phyloP scores from a whole-genome alignment of 345 rosid genomes.

The Isatis tinctoria region DNA sequence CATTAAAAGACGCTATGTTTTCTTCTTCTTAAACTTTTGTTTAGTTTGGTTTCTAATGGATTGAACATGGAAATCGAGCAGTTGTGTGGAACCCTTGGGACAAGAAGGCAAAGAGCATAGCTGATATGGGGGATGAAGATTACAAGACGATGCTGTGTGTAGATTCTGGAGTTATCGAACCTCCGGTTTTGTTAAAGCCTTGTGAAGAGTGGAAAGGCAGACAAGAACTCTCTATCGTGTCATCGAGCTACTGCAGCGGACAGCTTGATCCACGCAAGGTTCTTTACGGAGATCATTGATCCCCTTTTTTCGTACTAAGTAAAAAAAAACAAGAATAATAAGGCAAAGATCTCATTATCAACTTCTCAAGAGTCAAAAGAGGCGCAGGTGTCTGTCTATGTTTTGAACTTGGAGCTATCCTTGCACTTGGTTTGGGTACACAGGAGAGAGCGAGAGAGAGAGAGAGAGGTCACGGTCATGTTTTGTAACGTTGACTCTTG shows the following conservation, averaged over 20 bases:
- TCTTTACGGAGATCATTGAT: conserved; percentile 54
- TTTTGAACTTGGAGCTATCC: conserved; percentile 21
- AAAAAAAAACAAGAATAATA: conserved; percentile 4
- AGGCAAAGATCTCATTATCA: conserved; percentile 18
- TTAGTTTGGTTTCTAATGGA: background rate
- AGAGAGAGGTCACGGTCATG: conserved; percentile 24
- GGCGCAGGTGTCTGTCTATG: conserved; percentile 11
- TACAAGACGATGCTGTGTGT: conserved; percentile 82
- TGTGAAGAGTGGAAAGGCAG: conserved; percentile 85
- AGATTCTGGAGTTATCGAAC: conserved; percentile 76
- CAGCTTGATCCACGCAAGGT: conserved; percentile 88
- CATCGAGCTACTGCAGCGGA: conserved; percentile 97
- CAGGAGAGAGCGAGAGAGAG: conserved; percentile 12
- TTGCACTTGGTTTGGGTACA: background rate
- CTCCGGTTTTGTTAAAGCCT: conserved; percentile 64
- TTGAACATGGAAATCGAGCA: conserved; percentile 32
- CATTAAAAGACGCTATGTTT: background rate
- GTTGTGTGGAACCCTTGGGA: conserved; percentile 98
- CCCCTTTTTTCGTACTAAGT: background rate
- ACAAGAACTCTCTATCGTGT: conserved; percentile 84
- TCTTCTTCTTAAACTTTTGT: background rate
- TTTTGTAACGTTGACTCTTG: conserved; percentile 37
- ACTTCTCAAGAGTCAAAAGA: background rate
- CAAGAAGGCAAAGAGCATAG: conserved; percentile 70
- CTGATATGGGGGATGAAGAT: conserved; percentile 84